These are phyloP conservation scores for Trametes sanguinea DNA, from an alignment of 768 basidiomycete species.

Conservation along the genomic window DNA sequence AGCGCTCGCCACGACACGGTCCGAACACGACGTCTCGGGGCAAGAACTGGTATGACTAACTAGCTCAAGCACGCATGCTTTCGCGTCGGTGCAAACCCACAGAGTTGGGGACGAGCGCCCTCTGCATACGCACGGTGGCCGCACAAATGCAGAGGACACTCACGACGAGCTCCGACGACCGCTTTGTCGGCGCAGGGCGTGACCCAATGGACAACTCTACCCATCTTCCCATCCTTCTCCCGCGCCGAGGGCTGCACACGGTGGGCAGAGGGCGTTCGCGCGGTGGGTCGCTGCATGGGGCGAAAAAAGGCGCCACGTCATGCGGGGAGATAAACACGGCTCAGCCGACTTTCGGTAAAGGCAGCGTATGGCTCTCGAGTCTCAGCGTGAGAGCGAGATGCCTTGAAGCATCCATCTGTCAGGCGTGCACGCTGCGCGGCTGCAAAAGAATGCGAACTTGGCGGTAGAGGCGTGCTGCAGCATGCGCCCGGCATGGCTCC, in stretches of 20 bases:
- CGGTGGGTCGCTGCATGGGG: slow-evolving; percentile 14
- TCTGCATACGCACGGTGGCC: slow-evolving; percentile 5
- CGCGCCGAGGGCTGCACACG: slow-evolving; percentile 13
- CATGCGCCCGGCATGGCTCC: slow-evolving; percentile 12
- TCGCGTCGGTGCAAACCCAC: not conserved
- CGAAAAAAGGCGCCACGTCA: slow-evolving; percentile 4
- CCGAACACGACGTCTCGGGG: not conserved
- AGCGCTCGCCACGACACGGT: not conserved
- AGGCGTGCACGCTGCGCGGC: not conserved
- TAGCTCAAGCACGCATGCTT: not conserved
- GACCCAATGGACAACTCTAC: not conserved
- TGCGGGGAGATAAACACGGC: slow-evolving; percentile 8
- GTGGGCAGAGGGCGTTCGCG: slow-evolving; percentile 10
- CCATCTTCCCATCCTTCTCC: slow-evolving; percentile 11
- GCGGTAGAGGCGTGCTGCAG: not conserved
- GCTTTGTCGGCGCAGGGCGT: not conserved
- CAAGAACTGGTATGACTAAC: not conserved
- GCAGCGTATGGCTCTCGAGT: slow-evolving; percentile 3
- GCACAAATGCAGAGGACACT: not conserved
- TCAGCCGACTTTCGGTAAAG: slow-evolving; percentile 15
- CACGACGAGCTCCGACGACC: not conserved
- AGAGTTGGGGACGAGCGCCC: not conserved
- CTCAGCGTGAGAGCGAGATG: slow-evolving; percentile 9
- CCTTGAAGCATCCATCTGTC: slow-evolving; percentile 1
- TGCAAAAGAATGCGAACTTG: not conserved